These are phyloP conservation scores for Myochromella boudieri DNA, from an alignment of 768 basidiomycete species.

Conservation along the genomic window DNA sequence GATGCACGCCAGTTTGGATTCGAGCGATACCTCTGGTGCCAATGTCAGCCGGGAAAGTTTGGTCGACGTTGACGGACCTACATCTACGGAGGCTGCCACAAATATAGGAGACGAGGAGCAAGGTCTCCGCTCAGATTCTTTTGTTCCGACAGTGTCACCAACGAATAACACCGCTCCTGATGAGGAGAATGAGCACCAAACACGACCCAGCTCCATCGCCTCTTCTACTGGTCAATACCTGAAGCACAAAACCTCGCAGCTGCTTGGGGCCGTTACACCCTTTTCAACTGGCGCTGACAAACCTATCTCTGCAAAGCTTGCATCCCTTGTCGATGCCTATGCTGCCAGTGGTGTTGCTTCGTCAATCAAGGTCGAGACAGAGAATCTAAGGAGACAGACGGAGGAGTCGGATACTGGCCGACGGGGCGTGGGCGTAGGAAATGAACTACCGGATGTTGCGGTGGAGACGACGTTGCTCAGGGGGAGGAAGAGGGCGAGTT, in stretches of 20 bases:
- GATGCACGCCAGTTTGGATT: slow-evolving; percentile 51
- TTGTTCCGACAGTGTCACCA: too few species aligned
- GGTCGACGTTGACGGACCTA: slow-evolving; percentile 6
- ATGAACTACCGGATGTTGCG: slow-evolving; percentile 64
- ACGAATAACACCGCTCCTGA: slow-evolving; percentile 26
- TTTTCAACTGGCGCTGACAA: slow-evolving; percentile 23
- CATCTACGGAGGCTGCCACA: slow-evolving; percentile 32
- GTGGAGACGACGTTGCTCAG: slow-evolving; percentile 67
- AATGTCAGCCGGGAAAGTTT: slow-evolving; percentile 26
- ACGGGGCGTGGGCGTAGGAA: slow-evolving; percentile 28
- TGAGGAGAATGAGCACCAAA: slow-evolving; percentile 55
- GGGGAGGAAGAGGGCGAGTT: slow-evolving; percentile 79
- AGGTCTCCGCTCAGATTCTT: too few species aligned
- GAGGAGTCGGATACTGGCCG: slow-evolving; percentile 22
- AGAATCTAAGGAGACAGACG: slow-evolving; percentile 38
- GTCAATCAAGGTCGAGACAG: slow-evolving; percentile 62
- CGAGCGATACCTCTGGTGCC: slow-evolving; percentile 26
- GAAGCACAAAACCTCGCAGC: slow-evolving; percentile 71
- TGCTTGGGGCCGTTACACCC: slow-evolving; percentile 58
- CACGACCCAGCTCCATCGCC: slow-evolving; percentile 41
- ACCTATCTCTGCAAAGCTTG: slow-evolving; percentile 58
- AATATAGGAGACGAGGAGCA: slow-evolving; percentile 72
- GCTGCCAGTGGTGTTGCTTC: slow-evolving; percentile 64
- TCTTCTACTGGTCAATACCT: slow-evolving; percentile 53
- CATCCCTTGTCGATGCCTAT: slow-evolving; percentile 72